Base-by-base conservation (phyloP, 2,329 filamentous ascomycete genomes). In the Diplodia corticola region DNA sequence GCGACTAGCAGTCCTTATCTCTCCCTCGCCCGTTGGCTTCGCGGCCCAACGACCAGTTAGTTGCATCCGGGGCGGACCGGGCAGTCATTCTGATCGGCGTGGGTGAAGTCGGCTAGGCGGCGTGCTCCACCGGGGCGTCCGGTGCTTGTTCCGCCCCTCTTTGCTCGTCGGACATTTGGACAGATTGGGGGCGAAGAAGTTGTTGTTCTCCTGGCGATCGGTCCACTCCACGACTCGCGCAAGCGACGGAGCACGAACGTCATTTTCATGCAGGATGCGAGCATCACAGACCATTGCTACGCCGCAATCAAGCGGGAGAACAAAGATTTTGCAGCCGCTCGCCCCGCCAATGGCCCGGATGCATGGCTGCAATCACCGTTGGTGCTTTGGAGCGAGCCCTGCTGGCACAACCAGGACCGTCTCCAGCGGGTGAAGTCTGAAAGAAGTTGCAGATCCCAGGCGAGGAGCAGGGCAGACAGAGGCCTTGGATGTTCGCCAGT, bases 201-300 rank as follows among this genome's bases (percentile, higher is more conserved):
- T 49, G n/a, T 17, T 50, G 28, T 35, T 55, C 37, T 26, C 55
- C 55, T 60, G 55, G 55, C 55, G 55, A 60, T 60, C 55, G 9
- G 24, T 33, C n/a, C 37, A 20, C 37, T 15, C 37, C 55, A 60
- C 55, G 55, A 60, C 37, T 60, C 55, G 55, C 26, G 55, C 37
- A 33, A 44, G 22, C 20, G 13, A 28, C 50, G 22, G 10, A 24
- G 35, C n/a, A 12, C 37, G n/a, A 60, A 60, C 55, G 55, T 46
- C 55, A 54, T 54, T 35, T 54, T 46, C 28, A 17, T 22, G 15
- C 22, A n/a, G 22, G 40, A 33, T 35, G 33, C 33, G 48, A 13
- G 22, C 48, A 50, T 17, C 48, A 50, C 48, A 26, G 24, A 22
- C 48, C 48, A 50, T 50, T 26, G 5, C 53, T 26, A 30, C 22